phyloP scores from a whole-genome alignment of 2,329 filamentous ascomycete species.

The Pseudogymnoascus sp. region DNA sequence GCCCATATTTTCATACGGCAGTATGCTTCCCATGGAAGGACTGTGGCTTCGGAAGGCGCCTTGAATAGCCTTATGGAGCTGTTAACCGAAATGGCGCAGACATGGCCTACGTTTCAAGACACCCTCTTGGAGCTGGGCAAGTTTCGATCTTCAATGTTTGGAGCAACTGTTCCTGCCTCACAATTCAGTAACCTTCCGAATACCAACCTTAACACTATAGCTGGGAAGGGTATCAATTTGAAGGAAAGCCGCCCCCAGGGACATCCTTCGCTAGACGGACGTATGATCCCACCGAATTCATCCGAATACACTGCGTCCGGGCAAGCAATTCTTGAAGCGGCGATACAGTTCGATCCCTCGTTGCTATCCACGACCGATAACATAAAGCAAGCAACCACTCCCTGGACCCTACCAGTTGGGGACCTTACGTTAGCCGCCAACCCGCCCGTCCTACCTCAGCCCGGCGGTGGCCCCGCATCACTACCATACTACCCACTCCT shows the following conservation, averaged over 20 bases:
- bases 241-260: background rate
- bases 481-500: conserved; percentile 16
- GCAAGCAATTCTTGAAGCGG: background rate
- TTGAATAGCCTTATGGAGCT: background rate
- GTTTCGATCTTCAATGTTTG: background rate
- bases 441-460: conserved; percentile 1
- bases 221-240: background rate
- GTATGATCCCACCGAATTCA: background rate
- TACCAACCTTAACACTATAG: background rate
- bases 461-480: conserved; percentile 10
- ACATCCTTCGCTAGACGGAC: background rate
- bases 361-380: background rate
- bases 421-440: background rate
- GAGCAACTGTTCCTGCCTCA: background rate
- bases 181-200: background rate
- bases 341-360: conserved; percentile 1
- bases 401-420: background rate
- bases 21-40: conserved; percentile 1
- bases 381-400: background rate
- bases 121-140: conserved; percentile 1
- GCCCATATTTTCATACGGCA: background rate
- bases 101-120: conserved; percentile 5
- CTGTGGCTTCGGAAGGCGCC: background rate
- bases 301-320: background rate
- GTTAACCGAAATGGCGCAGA: background rate